phyloP scores from a whole-genome alignment of 768 basidiomycete genomes.

The Dacryopinax spathularia region DNA sequence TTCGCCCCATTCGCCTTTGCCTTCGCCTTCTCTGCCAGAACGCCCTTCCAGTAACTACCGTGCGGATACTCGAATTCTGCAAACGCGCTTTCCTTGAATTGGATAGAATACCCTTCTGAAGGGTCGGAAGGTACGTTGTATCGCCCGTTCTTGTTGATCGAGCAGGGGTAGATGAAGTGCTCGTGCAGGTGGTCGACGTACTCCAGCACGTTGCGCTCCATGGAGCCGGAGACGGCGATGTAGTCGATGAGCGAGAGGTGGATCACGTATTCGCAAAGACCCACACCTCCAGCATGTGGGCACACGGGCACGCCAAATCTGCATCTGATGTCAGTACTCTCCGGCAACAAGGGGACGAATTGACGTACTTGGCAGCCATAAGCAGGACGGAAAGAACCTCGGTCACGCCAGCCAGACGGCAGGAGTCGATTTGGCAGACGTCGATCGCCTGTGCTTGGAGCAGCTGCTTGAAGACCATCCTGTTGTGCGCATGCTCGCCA shows the following conservation, averaged over 20 bases:
- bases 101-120: slow-evolving; percentile 19
- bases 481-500: slow-evolving; percentile 32
- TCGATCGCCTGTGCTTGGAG: slow-evolving; percentile 32
- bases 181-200: slow-evolving; percentile 27
- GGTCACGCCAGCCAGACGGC: slow-evolving; percentile 29
- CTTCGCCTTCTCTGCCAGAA: background rate
- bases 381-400: slow-evolving; percentile 31
- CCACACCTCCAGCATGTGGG: slow-evolving; percentile 33
- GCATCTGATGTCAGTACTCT: background rate
- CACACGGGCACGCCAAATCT: slow-evolving; percentile 25
- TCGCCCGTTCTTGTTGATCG: slow-evolving; percentile 28
- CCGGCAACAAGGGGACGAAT: background rate
- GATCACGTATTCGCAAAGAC: slow-evolving; percentile 30
- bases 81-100: background rate
- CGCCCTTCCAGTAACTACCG: background rate
- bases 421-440: slow-evolving; percentile 33
- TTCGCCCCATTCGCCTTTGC: background rate
- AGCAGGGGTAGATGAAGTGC: slow-evolving; percentile 27
- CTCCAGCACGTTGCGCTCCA: slow-evolving; percentile 32
- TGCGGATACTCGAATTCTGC: background rate
- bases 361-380: slow-evolving; percentile 27
- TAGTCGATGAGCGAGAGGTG: slow-evolving; percentile 28
- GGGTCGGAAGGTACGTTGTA: slow-evolving; percentile 28
- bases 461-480: slow-evolving; percentile 31
- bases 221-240: slow-evolving; percentile 28